These are phyloP conservation scores for Solanum aculeatissimum DNA, from an alignment of 305 asterid genomes.

Conservation along the genomic window DNA sequence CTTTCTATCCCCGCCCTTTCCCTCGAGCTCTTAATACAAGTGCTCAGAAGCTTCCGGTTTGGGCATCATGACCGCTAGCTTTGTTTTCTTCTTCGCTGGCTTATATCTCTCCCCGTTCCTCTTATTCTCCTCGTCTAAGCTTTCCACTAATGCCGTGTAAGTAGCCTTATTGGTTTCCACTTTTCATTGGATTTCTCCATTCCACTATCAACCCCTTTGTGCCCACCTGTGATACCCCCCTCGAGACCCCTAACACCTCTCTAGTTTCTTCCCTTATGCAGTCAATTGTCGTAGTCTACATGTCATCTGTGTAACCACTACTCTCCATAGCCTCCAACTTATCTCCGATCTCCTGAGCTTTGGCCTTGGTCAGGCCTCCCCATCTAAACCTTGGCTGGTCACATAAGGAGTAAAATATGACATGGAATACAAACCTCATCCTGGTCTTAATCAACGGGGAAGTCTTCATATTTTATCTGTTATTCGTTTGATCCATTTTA, in stretches of 20 bases:
- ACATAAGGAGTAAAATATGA: not conserved
- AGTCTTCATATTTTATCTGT: not conserved
- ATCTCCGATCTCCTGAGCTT: not conserved
- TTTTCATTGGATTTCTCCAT: not conserved
- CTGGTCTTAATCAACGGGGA: not conserved
- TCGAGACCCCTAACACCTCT: not conserved
- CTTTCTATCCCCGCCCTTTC: not conserved
- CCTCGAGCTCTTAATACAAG: not conserved
- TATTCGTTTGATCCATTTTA: not conserved
- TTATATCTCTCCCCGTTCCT: not conserved
- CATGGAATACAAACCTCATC: not conserved
- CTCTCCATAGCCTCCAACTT: not conserved
- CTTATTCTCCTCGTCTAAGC: not conserved
- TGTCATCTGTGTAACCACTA: not conserved
- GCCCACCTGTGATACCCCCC: not conserved
- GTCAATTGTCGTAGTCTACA: not conserved
- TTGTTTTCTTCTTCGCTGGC: not conserved
- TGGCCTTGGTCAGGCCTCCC: not conserved
- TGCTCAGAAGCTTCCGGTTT: not conserved
- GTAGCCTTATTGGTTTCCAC: not conserved
- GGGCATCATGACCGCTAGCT: not conserved
- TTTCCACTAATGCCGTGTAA: not conserved
- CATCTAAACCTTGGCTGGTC: not conserved
- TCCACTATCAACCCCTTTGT: not conserved
- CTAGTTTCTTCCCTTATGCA: not conserved